These are phyloP conservation scores for Lagenidium giganteum DNA, from an alignment of 352 stramenopile genomes.

Conservation along the genomic window DNA sequence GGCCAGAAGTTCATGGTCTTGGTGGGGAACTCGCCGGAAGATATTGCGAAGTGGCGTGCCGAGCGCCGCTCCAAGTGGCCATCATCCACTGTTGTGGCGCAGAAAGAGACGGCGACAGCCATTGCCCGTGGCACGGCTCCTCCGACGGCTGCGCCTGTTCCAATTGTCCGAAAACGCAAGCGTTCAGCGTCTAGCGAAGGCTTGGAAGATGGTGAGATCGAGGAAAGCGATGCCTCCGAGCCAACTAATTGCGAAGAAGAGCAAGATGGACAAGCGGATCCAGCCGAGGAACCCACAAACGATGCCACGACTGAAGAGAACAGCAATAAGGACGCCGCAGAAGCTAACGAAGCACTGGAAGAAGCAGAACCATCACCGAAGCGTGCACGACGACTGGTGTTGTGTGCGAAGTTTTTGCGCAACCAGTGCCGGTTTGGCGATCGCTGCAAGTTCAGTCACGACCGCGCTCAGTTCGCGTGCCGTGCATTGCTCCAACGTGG, in stretches of 20 bases:
- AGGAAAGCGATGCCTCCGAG: constrained; percentile 17
- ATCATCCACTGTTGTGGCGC: constrained; percentile 11
- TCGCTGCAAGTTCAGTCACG: constrained; percentile 69
- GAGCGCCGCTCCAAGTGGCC: constrained; percentile 73
- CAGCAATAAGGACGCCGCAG: constrained; percentile 3
- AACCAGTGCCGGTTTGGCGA: constrained; percentile 55
- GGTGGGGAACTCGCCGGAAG: constrained; percentile 71
- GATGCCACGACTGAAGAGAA: constrained; percentile 10
- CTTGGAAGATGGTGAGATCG: constrained; percentile 61
- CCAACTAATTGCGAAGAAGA: constrained; percentile 32
- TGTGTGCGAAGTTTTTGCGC: constrained; percentile 68
- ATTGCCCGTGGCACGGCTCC: neutral
- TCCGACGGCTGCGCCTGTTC: neutral
- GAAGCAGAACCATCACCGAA: neutral
- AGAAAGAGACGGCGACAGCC: constrained; percentile 6
- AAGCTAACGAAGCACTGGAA: neutral
- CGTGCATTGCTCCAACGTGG: constrained; percentile 51
- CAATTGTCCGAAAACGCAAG: constrained; percentile 40
- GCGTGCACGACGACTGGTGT: constrained; percentile 20
- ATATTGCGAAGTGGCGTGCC: constrained; percentile 75
- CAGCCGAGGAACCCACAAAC: neutral
- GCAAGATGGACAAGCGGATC: constrained; percentile 8
- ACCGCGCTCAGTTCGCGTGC: constrained; percentile 52
- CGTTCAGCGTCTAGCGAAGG: constrained; percentile 26
- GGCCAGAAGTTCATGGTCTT: constrained; percentile 86